Conservation (phyloP, 768 basidiomycete species). For the Grammothele lineata region DNA sequence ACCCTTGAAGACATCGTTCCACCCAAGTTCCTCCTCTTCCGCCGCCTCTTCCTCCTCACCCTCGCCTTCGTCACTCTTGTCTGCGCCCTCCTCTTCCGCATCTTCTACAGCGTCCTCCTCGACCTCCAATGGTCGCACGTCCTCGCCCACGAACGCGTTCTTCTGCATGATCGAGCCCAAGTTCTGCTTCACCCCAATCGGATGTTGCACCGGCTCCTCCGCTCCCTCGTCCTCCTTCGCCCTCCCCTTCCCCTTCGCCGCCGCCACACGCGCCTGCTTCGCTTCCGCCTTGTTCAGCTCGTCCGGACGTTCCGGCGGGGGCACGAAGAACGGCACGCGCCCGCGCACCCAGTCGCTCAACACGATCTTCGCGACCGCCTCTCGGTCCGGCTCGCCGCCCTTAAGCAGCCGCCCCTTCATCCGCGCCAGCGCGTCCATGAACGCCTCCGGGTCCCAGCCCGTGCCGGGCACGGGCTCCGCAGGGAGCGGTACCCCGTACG, state of each 20-base stretch:
- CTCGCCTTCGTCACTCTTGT: slow-evolving; percentile 35
- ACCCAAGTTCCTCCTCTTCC: slow-evolving; percentile 45
- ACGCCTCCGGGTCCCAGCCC: slow-evolving; percentile 69
- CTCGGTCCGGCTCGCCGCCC: slow-evolving; percentile 91
- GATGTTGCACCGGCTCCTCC: slow-evolving; percentile 28
- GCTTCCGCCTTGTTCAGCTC: slow-evolving; percentile 64
- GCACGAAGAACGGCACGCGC: slow-evolving; percentile 93
- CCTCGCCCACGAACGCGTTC: slow-evolving; percentile 82
- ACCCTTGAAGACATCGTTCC: slow-evolving; percentile 86
- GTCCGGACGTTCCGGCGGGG: slow-evolving; percentile 81
- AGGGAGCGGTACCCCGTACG: slow-evolving; percentile 69
- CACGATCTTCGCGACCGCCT: slow-evolving; percentile 91
- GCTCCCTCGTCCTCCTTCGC: slow-evolving; percentile 39
- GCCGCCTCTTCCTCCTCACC: slow-evolving; percentile 75
- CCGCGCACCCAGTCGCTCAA: slow-evolving; percentile 97
- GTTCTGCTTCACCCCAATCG: slow-evolving; percentile 78
- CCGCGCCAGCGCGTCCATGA: slow-evolving; percentile 81
- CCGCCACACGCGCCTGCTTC: slow-evolving; percentile 36
- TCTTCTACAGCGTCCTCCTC: slow-evolving; percentile 40
- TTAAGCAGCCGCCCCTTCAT: slow-evolving; percentile 91
- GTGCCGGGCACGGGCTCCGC: slow-evolving; percentile 48
- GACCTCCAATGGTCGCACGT: slow-evolving; percentile 62
- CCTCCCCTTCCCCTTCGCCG: slow-evolving; percentile 49
- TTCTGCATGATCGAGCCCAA: slow-evolving; percentile 85
- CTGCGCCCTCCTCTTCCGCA: slow-evolving; percentile 29